These are phyloP conservation scores for Apiospora sp. DNA, from an alignment of 2,329 filamentous ascomycete species.

Conservation along the genomic window DNA sequence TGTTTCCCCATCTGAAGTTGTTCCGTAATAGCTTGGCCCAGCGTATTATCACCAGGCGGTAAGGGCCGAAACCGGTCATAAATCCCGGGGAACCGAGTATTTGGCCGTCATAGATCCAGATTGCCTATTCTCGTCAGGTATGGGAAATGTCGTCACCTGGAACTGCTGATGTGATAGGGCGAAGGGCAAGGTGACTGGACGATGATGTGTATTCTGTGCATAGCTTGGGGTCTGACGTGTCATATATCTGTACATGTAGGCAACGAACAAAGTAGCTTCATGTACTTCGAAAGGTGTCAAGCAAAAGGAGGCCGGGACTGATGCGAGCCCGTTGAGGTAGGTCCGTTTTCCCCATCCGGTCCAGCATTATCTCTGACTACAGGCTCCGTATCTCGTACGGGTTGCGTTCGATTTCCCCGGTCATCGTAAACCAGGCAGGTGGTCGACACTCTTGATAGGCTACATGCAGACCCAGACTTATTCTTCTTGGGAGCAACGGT, in stretches of 20 bases:
- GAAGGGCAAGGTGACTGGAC: not conserved
- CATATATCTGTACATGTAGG: slow-evolving; percentile 8
- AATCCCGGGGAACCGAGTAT: slow-evolving; percentile 1
- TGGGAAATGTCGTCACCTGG: not conserved
- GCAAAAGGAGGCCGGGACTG: not conserved
- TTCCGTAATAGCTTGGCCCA: not conserved
- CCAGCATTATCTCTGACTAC: not conserved
- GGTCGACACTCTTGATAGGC: not conserved
- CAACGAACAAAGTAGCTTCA: not conserved
- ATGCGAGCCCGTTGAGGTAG: not conserved
- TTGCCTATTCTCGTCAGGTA: not conserved
- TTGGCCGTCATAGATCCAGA: slow-evolving; percentile 6
- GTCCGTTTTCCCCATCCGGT: not conserved
- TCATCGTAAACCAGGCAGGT: not conserved
- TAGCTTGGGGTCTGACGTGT: slow-evolving; percentile 21
- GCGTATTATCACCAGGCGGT: not conserved
- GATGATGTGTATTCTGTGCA: not conserved
- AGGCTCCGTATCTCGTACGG: not conserved
- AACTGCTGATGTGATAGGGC: not conserved
- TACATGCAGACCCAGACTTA: not conserved
- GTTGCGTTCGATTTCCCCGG: not conserved
- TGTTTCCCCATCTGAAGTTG: not conserved
- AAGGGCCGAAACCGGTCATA: not conserved
- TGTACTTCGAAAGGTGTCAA: not conserved
- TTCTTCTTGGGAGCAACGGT: not conserved